These are phyloP conservation scores for Blastomyces parvus DNA, from an alignment of 2,329 filamentous ascomycete genomes.

Conservation along the genomic window DNA sequence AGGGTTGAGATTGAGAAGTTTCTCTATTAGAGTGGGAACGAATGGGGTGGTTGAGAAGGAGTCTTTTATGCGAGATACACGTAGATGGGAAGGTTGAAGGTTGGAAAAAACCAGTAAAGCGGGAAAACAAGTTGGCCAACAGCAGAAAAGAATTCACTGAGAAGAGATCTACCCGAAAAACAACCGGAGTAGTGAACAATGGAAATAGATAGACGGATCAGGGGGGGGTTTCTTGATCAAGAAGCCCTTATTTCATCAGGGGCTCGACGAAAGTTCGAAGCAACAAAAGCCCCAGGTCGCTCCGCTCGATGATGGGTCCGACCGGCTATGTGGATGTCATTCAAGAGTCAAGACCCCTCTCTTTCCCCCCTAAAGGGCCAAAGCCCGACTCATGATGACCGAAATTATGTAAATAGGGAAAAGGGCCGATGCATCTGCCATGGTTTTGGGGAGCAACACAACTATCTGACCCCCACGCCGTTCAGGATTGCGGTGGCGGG, in stretches of 20 bases:
- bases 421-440: background rate
- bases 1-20: background rate
- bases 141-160: background rate
- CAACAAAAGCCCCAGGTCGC: background rate
- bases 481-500: background rate
- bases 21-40: background rate
- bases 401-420: constrained; percentile 7
- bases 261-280: background rate
- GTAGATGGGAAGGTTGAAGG: background rate
- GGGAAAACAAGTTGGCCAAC: background rate
- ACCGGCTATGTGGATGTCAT: background rate
- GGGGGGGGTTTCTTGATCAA: background rate
- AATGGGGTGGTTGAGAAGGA: background rate
- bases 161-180: background rate
- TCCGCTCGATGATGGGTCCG: background rate
- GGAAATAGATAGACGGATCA: background rate
- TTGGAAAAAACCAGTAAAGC: background rate
- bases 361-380: background rate
- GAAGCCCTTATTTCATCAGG: background rate
- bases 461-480: background rate
- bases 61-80: background rate
- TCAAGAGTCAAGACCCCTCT: too few relatives aligned
- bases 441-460: background rate
- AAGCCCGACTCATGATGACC: background rate
- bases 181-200: too few relatives aligned